Percentiles rank a stretch among this genome's conserved stretches.
Evolutionary conservation across 495 filamentous ascomycete genomes (phyloP).

Genomic region (Penicillium verhagenii): DNA sequence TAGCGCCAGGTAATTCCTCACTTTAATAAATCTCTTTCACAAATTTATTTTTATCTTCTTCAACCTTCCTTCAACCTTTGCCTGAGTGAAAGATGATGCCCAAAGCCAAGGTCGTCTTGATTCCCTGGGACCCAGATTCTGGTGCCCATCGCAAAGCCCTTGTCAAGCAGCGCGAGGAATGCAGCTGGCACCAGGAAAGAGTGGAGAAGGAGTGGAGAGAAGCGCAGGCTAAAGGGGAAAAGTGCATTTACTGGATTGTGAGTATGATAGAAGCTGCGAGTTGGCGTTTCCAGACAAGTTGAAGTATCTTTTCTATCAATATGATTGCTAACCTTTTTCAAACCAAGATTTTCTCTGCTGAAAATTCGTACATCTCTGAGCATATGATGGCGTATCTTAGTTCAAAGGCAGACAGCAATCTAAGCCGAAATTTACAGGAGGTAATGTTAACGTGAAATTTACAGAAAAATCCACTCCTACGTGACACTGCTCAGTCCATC

Average conservation of each 20-base stretch:
- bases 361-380: conserved; percentile 8
- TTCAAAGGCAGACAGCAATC: neutral
- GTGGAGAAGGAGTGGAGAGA: conserved; percentile 20
- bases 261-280: neutral
- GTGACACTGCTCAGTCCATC: conserved; percentile 23
- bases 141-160: conserved; percentile 14
- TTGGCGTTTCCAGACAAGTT: no score
- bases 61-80: neutral
- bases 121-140: conserved; percentile 25
- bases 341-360: conserved; percentile 10
- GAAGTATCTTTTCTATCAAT: neutral
- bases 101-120: conserved; percentile 10
- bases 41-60: neutral
- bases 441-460: neutral
- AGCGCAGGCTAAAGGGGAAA: conserved; percentile 17
- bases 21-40: neutral
- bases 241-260: conserved; percentile 34
- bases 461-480: conserved; percentile 9
- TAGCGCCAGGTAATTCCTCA: neutral
- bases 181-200: conserved; percentile 22
- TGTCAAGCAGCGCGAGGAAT: conserved; percentile 21
- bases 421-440: neutral
- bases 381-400: neutral
- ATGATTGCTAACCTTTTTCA: neutral
- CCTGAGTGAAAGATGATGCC: conserved; percentile 36